phyloP scores from a whole-genome alignment of 257 asterid genomes.

The Misopates orontium region DNA sequence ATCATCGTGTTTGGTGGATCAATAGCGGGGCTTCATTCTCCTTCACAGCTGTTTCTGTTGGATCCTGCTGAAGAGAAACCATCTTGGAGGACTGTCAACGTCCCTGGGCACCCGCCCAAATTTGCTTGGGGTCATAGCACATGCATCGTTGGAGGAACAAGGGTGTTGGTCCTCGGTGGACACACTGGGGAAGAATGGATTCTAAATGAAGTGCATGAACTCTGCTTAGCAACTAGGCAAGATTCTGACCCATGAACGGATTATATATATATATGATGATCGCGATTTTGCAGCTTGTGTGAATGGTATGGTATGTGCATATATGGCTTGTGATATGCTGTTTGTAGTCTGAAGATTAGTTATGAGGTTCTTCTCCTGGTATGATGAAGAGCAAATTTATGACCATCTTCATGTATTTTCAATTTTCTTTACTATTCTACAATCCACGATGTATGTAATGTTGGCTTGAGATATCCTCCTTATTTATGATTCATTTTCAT shows the following conservation, averaged over 20 bases:
- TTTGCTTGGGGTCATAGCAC: slow-evolving; percentile 94
- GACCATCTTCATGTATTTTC: too few relatives aligned
- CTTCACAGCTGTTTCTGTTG: slow-evolving; percentile 74
- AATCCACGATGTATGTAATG: too few relatives aligned
- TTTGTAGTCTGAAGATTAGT: too few relatives aligned
- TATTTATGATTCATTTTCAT: too few relatives aligned
- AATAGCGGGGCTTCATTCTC: slow-evolving; percentile 80
- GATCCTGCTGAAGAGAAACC: slow-evolving; percentile 87
- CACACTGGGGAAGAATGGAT: slow-evolving; percentile 92
- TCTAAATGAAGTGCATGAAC: slow-evolving; percentile 71
- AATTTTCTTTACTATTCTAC: too few relatives aligned
- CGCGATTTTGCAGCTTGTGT: too few relatives aligned
- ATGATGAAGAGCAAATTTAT: too few relatives aligned
- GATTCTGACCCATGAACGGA: slow-evolving; percentile 52
- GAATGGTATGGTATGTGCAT: too few relatives aligned
- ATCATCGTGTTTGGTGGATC: slow-evolving; percentile 82
- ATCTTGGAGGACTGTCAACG: slow-evolving; percentile 69
- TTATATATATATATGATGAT: too few relatives aligned
- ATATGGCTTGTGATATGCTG: too few relatives aligned
- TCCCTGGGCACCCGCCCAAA: slow-evolving; percentile 83
- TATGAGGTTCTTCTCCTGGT: too few relatives aligned
- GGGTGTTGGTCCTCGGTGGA: slow-evolving; percentile 86
- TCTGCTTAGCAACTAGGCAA: slow-evolving; percentile 79
- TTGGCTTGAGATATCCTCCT: too few relatives aligned
- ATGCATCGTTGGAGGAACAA: slow-evolving; percentile 83